A percentile compares a stretch with the other conserved stretches of the same genome.
Conservation (phyloP, 163 green algal genomes). For the Botryococcus braunii region DNA sequence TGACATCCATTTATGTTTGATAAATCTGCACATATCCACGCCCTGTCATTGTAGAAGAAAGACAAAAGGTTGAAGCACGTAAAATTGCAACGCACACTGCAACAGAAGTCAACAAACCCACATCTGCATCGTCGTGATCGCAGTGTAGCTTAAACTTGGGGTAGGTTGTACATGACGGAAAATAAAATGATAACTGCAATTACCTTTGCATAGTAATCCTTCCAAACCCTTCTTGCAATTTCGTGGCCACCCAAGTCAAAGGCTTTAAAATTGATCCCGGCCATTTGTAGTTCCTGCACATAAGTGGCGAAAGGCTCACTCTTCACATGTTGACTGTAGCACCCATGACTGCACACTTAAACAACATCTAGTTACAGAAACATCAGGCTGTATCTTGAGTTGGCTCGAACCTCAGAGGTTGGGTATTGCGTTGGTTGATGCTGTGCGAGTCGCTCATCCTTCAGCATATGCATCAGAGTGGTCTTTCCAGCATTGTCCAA, state of each 20-base stretch:
- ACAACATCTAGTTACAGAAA: background rate
- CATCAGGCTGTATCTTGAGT: background rate
- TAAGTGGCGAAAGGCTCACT: background rate
- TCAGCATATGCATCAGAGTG: conserved; percentile 99
- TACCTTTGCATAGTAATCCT: conserved; percentile 98
- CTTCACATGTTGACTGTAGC: background rate
- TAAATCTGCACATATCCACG: too few relatives aligned
- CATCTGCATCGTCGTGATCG: background rate
- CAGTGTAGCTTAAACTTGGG: background rate
- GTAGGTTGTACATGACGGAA: background rate
- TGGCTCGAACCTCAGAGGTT: conserved; percentile 74
- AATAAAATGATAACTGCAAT: too few relatives aligned
- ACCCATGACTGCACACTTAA: background rate
- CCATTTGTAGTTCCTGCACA: conserved; percentile 91
- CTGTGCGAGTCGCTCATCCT: conserved; percentile 94
- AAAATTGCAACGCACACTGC: too few relatives aligned
- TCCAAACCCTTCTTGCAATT: conserved; percentile 96
- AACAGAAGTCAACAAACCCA: background rate
- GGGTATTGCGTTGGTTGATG: conserved; percentile 97
- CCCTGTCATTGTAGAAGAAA: too few relatives aligned
- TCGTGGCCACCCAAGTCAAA: conserved; percentile 96
- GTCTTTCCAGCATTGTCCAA: conserved; percentile 97
- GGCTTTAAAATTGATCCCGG: conserved; percentile 98
- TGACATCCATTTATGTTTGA: too few relatives aligned
- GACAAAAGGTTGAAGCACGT: too few relatives aligned